Evolutionary conservation across 345 rosid species (phyloP).

Genomic region (Angophora floribunda): DNA sequence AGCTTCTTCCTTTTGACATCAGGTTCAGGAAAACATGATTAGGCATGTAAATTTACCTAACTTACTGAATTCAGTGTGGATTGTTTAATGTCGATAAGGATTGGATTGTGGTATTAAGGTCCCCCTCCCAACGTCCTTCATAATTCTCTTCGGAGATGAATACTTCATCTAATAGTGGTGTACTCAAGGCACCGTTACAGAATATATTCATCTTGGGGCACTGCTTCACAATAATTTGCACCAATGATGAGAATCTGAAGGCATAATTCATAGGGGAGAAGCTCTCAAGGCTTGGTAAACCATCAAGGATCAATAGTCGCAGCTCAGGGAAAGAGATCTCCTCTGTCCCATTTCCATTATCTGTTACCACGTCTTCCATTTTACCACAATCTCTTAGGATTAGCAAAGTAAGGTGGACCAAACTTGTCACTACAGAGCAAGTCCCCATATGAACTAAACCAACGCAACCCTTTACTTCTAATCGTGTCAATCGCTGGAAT

Average conservation of each 20-base stretch:
- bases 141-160: fast-evolving
- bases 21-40: not conserved
- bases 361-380: not conserved
- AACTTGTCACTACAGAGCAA: not conserved
- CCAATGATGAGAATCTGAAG: not conserved
- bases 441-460: not conserved
- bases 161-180: fast-evolving
- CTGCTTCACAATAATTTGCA: fast-evolving
- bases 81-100: not conserved
- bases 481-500: not conserved
- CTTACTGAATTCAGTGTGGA: fast-evolving
- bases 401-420: fast-evolving
- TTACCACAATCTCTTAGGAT: not conserved
- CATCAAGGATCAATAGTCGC: too few species aligned
- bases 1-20: not conserved
- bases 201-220: not conserved
- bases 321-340: not conserved
- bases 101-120: not conserved
- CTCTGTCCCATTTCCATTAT: not conserved
- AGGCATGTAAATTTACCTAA: not conserved
- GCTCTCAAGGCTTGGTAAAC: not conserved
- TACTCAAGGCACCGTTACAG: not conserved
- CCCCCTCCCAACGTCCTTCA: not conserved
- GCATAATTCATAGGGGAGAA: not conserved
- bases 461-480: not conserved